Base-by-base conservation (phyloP, 306 rosid genomes). In the Trifolium dubium region DNA sequence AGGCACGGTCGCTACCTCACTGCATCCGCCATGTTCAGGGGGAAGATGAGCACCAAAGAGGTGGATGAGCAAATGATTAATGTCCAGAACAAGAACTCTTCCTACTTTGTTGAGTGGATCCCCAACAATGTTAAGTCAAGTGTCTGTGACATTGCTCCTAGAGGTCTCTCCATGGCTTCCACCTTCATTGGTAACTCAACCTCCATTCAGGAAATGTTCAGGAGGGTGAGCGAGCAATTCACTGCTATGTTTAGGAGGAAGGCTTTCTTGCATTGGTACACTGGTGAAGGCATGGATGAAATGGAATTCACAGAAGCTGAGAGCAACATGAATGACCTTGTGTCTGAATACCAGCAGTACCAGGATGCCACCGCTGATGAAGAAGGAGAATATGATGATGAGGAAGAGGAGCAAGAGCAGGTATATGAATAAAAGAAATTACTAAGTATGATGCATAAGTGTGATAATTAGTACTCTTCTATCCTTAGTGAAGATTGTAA, bases 181-280 rank as follows among this genome's bases (percentile, higher is more conserved):
- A 86, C 89, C 28, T 86, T 86, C 51, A 83, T 86, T 35, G 89
- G 89, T 0, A 83, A 86, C 59, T 86, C 89, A 58, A 86, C 89
- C 50, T 86, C 89, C 30, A 86, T 86, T 66, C 89, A 86, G 68
- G 89, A 86, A 65, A 86, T 86, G 89, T 86, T 86, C 73, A 78
- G 89, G 80, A 83, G 89, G 59, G 89, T 86, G 67, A 86, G 89
- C 0, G 89, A 86, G 64, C 89, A 83, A 46, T 86, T 86, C 13
- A 86, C 89, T 19, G 89, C 89, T 43, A 86, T 86, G 89, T 86
- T 80, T 70, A 86, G 87, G 84, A 83, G 87, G 62, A 86, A 86
- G 77, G 89, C 89, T 86, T 86, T 86, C 84, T 86, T 86, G 85
- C 89, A 86, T 28, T 86, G 89, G 89, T 86, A 86, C 77, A 86